Base-by-base conservation (phyloP, 2,329 filamentous ascomycete species). In the Colletotrichum plurivorum region DNA sequence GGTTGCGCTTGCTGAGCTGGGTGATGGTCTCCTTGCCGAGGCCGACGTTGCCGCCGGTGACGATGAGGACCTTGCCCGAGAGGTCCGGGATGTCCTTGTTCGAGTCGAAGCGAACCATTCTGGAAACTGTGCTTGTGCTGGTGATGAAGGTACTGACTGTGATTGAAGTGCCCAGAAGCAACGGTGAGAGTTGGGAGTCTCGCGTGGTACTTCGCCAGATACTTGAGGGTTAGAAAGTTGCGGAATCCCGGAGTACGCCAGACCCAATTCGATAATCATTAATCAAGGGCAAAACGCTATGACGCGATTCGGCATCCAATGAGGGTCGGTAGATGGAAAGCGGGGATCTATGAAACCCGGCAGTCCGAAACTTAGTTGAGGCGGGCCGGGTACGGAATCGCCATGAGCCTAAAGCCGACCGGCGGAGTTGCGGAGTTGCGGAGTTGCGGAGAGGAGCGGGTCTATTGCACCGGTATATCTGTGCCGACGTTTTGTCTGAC, bases 41-140 rank as follows among this genome's bases (percentile, higher is more conserved):
- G 46, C 76, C 75, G 31, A 76, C 54, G 18, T 75, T 75, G 69
- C 72, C 73, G 16, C 74, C 76, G 13, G 75, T 71, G 3, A 67
- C 68, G n/a, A 76, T 74, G 12, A 78, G 76, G 6, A 80, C 74
- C 39, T 78, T 79, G 75, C 65, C 72, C 15, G 65, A 48, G 7
- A 71, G 66, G 56, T 69, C 65, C 22, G 69, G 69, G 12, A 71
- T 66, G 53, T 59, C 69, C 12, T 51, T 66, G n/a, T 61, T 55
- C 18, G 61, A 25, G 43, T 68, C 41, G 56, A 71, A 69, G 25
- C 39, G 41, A 5, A 60, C 58, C 68, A 70, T 70, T 18, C 1
- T 58, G 57, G 13, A 16, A 10, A 9, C 31, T 25, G 4, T 20
- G 18, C 3, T 39, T 57, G 18, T 3, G 13, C 20, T 36, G 43